Evolutionary conservation across 176 grass and related monocot genomes (phyloP), one percentile per base, ranked within the genome.

Genomic region (Ensete ventricosum): DNA sequence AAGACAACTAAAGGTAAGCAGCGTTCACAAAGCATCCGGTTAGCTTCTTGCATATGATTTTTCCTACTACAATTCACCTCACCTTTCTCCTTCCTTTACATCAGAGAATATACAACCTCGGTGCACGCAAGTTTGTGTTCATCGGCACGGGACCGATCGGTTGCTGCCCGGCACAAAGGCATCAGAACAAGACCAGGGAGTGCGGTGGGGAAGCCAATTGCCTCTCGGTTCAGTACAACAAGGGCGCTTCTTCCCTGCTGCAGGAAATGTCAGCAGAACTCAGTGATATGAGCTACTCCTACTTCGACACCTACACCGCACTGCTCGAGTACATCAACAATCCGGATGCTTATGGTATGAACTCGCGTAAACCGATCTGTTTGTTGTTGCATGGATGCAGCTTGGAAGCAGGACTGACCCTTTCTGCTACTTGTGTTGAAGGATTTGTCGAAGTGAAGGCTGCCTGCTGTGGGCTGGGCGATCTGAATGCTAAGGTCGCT

Each of bases 391-490:
- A 22, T 73, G 55, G 22, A 20, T 73, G 17, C 8, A 49, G 19
- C 8, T 53, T 55, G 4, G 52, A 58, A 50, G 8, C 58, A 34
- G 69, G n/a, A 34, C 19, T 26, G 26, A 51, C 51, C 9, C 2
- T 71, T 52, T 24, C 1, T 71, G 9, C 79, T 6, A 3, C 62
- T 64, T 63, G 34, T 10, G 34, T 52, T 20, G 11, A 58, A 92
- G 89, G 88, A 9, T 97, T 88, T 22, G 1, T 62, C 0, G 93
- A 90, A 71, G 90, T 76, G 20, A 82, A 82, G 82, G 85, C 90
- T 2, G 93, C 93, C 3, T 97, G 93, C 82, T 97, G 93, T 70
- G 93, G 92, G 1, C 29, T 92, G 21, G 92, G 92, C 8, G 84
- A 91, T 74, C 79, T 96, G 79, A 89, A 91, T 43, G 89, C 89